Percentiles rank a stretch among this genome's conserved stretches.
Conservation (phyloP, 495 filamentous ascomycete species). For the Penicillium salamii region DNA sequence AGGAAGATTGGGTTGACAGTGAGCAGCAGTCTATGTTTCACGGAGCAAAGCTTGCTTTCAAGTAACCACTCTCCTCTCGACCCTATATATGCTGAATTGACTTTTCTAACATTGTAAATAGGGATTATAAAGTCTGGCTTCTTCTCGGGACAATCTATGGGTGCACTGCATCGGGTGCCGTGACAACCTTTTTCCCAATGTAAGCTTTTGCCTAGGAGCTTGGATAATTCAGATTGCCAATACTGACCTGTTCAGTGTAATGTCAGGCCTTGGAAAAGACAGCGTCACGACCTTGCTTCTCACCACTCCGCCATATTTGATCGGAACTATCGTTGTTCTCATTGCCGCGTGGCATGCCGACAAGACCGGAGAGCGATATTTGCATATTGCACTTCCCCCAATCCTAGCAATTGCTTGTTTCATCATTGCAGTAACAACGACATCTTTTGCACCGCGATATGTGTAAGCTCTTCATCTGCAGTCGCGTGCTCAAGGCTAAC, state of each 20-base stretch:
- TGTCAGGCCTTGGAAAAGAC: slow-evolving; percentile 13
- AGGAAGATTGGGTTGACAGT: slow-evolving; percentile 62
- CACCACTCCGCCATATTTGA: slow-evolving; percentile 67
- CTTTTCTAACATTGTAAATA: background rate
- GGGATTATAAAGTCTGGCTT: slow-evolving; percentile 16
- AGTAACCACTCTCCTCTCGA: slow-evolving; percentile 61
- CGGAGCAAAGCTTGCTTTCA: slow-evolving; percentile 62
- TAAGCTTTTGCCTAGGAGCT: background rate
- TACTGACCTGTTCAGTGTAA: slow-evolving; percentile 5
- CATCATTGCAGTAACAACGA: slow-evolving; percentile 63
- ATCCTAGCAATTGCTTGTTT: slow-evolving; percentile 64
- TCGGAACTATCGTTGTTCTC: slow-evolving; percentile 64
- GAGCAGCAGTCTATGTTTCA: slow-evolving; percentile 59
- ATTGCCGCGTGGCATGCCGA: slow-evolving; percentile 72
- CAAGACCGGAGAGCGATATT: slow-evolving; percentile 68
- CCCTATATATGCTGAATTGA: slow-evolving; percentile 28
- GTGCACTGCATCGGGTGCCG: slow-evolving; percentile 61
- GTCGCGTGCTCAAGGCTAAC: background rate
- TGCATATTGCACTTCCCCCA: slow-evolving; percentile 64
- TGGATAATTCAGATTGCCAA: background rate
- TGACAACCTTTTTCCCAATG: slow-evolving; percentile 75
- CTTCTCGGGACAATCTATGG: slow-evolving; percentile 40
- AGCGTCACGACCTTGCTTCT: slow-evolving; percentile 50
- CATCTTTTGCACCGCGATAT: slow-evolving; percentile 25
- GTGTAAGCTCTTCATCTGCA: slow-evolving; percentile 5